phyloP scores from a whole-genome alignment of 2,329 filamentous ascomycete genomes.

The Trichoderma sp. region DNA sequence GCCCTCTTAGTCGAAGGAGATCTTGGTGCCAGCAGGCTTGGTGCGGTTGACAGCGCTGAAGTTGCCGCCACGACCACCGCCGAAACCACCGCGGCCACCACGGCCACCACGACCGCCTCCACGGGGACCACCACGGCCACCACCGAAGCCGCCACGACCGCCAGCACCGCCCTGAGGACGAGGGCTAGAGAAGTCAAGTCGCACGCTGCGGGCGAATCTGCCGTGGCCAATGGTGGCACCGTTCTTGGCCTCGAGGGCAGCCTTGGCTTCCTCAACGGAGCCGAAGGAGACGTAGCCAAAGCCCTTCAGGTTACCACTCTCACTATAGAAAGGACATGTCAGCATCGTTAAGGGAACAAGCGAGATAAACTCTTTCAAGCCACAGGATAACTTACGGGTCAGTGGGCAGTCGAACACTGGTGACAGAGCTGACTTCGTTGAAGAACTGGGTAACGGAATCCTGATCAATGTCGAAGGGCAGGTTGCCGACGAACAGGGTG shows the following conservation, averaged over 20 bases:
- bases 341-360: background rate
- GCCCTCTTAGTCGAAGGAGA: conserved; percentile 57
- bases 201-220: conserved; percentile 69
- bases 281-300: conserved; percentile 88
- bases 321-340: conserved; percentile 44
- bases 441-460: conserved; percentile 74
- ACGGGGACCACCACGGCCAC: conserved; percentile 51
- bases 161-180: conserved; percentile 57
- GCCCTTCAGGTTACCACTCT: conserved; percentile 81
- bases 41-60: conserved; percentile 51
- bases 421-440: conserved; percentile 65
- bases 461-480: conserved; percentile 80
- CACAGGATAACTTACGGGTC: conserved; percentile 58
- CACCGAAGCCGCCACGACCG: conserved; percentile 41
- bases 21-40: conserved; percentile 66
- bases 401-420: conserved; percentile 82
- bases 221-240: conserved; percentile 62
- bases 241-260: conserved; percentile 67
- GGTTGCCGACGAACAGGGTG: conserved; percentile 88
- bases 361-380: background rate
- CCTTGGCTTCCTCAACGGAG: conserved; percentile 78
- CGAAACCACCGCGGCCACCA: conserved; percentile 45
- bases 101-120: conserved; percentile 54
- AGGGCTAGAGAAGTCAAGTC: conserved; percentile 77
- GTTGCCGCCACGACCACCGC: conserved; percentile 50